Conservation (phyloP, 345 rosid species). For the Isatis tinctoria region DNA sequence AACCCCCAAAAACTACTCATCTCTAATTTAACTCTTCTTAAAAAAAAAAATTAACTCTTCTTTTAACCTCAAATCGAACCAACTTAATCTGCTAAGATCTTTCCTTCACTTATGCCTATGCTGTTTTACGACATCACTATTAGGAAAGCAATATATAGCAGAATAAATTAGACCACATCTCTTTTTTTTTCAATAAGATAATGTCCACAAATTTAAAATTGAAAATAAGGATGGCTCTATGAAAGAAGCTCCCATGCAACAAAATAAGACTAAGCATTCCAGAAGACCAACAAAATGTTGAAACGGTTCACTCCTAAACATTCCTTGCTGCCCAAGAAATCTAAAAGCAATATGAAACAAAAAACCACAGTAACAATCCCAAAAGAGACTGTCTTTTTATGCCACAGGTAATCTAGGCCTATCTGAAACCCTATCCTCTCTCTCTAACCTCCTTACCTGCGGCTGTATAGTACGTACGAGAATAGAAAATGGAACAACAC, state of each 20-base stretch:
- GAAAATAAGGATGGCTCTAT: neutral
- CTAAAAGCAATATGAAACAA: neutral
- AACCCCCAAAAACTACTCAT: neutral
- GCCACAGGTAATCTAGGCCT: constrained; percentile 5
- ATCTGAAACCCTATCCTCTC: neutral
- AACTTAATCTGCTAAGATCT: neutral
- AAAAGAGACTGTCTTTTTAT: constrained; percentile 5
- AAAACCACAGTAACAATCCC: neutral
- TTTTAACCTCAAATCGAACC: neutral
- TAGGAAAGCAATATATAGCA: neutral
- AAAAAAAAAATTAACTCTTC: too few species aligned
- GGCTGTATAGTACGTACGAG: neutral
- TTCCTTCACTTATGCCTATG: too few species aligned
- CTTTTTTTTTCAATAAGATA: neutral
- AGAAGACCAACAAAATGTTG: neutral
- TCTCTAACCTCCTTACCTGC: neutral
- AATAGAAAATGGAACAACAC: neutral
- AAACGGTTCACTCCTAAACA: neutral
- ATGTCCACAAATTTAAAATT: neutral
- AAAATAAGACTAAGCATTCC: neutral
- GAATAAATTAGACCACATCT: neutral
- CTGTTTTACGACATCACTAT: neutral
- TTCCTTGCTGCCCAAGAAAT: constrained; percentile 11
- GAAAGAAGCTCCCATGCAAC: neutral
- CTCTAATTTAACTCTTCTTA: too few species aligned